Percentiles rank a stretch among this genome's conserved stretches.
Evolutionary conservation across 1,284 basidiomycete genomes (phyloP).

Genomic region (Trichosporon sp.): DNA sequence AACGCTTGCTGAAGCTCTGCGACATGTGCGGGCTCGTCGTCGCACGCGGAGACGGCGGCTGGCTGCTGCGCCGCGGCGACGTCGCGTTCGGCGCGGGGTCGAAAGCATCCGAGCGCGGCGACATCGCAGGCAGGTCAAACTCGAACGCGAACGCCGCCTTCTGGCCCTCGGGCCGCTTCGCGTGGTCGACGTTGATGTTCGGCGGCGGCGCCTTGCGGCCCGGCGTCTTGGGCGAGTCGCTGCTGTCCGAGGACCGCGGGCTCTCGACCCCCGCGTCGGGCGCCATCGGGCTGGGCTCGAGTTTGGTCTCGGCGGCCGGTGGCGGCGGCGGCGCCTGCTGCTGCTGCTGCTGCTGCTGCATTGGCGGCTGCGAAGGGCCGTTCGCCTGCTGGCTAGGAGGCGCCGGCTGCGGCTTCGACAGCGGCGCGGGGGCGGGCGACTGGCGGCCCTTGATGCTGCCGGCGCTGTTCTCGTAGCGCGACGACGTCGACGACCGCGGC

Average conservation of each 20-base stretch:
- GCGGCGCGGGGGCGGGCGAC: neutral
- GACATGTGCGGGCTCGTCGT: constrained; percentile 47
- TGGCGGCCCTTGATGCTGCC: neutral
- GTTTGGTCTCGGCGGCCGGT: neutral
- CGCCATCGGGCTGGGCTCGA: constrained; percentile 17
- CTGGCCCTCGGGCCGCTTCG: constrained; percentile 7
- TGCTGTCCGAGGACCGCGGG: constrained; percentile 3
- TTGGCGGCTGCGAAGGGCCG: neutral
- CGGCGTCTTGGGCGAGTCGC: neutral
- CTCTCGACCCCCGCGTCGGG: constrained; percentile 9
- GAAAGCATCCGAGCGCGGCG: constrained; percentile 49
- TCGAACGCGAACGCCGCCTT: constrained; percentile 40
- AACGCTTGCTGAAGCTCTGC: constrained; percentile 46
- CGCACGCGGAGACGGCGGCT: constrained; percentile 35
- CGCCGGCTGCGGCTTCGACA: neutral
- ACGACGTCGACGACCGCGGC: neutral
- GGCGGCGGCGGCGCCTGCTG: neutral
- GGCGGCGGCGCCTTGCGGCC: constrained; percentile 35
- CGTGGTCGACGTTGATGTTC: constrained; percentile 29
- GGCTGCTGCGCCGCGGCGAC: constrained; percentile 24
- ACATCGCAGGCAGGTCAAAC: constrained; percentile 49
- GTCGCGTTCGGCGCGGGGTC: constrained; percentile 27
- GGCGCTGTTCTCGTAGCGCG: neutral
- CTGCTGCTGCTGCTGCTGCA: neutral
- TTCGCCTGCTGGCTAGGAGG: neutral